phyloP scores from a whole-genome alignment of 805 yeast species.

The Torulaspora quercuum region DNA sequence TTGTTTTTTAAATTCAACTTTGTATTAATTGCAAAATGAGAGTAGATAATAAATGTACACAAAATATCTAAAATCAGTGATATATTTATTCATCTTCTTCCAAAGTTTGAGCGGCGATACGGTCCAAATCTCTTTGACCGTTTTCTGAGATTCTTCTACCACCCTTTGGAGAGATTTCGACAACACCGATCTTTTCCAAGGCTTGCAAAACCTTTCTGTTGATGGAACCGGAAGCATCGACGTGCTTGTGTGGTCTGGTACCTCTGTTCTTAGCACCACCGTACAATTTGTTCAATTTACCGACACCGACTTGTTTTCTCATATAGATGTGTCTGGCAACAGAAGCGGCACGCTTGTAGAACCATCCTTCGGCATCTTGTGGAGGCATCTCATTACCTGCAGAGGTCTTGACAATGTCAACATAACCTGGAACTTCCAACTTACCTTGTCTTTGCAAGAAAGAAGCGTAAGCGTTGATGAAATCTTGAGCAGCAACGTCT shows the following conservation, averaged over 20 bases:
- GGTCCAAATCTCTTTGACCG: constrained; percentile 99
- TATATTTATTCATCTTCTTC: constrained; percentile 69
- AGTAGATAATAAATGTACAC: constrained; percentile 26
- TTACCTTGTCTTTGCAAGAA: constrained; percentile 99
- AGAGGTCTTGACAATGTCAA: constrained; percentile 98
- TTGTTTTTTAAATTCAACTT: constrained; percentile 11
- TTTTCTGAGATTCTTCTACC: constrained; percentile 99
- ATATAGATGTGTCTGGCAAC: constrained; percentile 99
- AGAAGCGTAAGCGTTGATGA: constrained; percentile 98
- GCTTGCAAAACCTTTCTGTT: constrained; percentile 99
- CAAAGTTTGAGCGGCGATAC: constrained; percentile 98
- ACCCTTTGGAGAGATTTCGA: constrained; percentile 95
- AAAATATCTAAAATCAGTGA: constrained; percentile 19
- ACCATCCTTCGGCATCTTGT: constrained; percentile 99
- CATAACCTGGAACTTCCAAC: constrained; percentile 99
- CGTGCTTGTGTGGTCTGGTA: constrained; percentile 96
- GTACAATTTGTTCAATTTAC: constrained; percentile 97
- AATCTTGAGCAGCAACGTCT: constrained; percentile 99
- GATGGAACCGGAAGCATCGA: constrained; percentile 97
- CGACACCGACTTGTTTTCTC: constrained; percentile 99
- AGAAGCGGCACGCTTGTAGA: constrained; percentile 99
- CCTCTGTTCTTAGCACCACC: constrained; percentile 99
- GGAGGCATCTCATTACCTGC: constrained; percentile 99
- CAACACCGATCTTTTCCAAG: constrained; percentile 95
- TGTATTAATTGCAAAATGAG: constrained; percentile 21